phyloP scores from a whole-genome alignment of 179 eudicot species.

The Corrigiola litoralis region DNA sequence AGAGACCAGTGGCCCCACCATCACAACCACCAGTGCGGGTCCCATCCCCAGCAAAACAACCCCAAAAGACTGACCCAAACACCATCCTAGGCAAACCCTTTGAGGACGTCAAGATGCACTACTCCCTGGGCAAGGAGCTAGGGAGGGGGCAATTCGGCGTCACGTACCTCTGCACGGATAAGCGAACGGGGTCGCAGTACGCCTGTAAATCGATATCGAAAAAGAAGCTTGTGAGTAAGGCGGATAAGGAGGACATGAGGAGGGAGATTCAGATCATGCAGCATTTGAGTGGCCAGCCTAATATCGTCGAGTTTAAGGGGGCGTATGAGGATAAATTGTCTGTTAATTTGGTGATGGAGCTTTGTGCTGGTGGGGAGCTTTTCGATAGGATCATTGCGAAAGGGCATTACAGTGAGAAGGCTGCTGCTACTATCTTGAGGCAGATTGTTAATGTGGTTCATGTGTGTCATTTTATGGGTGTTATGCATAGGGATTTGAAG shows the following conservation, averaged over 20 bases:
- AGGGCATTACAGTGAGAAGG: constrained; percentile 47
- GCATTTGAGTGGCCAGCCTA: constrained; percentile 45
- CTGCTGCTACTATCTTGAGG: constrained; percentile 38
- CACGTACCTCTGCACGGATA: constrained; percentile 41
- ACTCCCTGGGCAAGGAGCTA: constrained; percentile 37
- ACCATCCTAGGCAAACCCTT: constrained; percentile 38
- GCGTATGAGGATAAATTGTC: constrained; percentile 40
- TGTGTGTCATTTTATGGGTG: constrained; percentile 53
- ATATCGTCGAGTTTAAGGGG: constrained; percentile 42
- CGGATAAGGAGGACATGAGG: constrained; percentile 45
- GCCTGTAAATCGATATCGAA: constrained; percentile 46
- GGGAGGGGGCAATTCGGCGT: constrained; percentile 51
- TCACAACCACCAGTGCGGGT: constrained; percentile 22
- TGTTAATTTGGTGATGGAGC: constrained; percentile 43
- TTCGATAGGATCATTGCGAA: constrained; percentile 51
- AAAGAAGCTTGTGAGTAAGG: constrained; percentile 43
- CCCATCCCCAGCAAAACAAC: constrained; percentile 23
- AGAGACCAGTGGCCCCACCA: constrained; percentile 11
- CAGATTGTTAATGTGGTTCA: constrained; percentile 54
- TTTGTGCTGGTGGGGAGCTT: constrained; percentile 42
- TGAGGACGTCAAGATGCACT: constrained; percentile 35
- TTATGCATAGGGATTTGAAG: constrained; percentile 48
- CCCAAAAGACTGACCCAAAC: constrained; percentile 11
- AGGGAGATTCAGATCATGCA: constrained; percentile 51
- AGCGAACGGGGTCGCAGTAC: constrained; percentile 24